Base-by-base conservation (phyloP, 495 filamentous ascomycete genomes). In the Polyplosphaeria fusca region DNA sequence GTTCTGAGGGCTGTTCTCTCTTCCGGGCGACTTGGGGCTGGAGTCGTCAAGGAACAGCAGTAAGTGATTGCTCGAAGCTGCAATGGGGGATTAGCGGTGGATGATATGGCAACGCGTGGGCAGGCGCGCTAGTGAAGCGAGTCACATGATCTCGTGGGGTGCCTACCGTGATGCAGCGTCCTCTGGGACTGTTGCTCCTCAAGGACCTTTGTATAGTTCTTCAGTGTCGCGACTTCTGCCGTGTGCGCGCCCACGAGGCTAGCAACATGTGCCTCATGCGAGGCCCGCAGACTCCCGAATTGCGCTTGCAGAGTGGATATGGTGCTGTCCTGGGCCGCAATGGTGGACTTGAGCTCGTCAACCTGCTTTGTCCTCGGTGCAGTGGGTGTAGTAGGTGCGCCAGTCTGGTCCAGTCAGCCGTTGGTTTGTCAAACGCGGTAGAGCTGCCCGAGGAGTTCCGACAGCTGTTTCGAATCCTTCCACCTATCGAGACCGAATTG, bases 211-310 rank as follows among this genome's bases (percentile, higher is more conserved):
- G 63, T 62, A 35, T 72, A 70, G 11, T 60, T 60, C 26, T 49
- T 61, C 3, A 68, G 49, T 2, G 58, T 60, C 24, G 61, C 62
- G 23, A 72, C 27, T 55, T 72, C 70, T 20, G 57, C 63, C 12
- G 47, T 42, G 42, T 72, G 70, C 18, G 70, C 54, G 5, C 64
- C 56, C 4, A 32, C 52, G 26, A 72, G 55, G 38, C 58, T 68
- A 16, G 43, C 28, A 27, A 72, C 48, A 42, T 72, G 64, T n/a
- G 60, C 60, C 41, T 71, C 68, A 35, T 72, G 70, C 27, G 67
- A 63, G 25, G 47, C 50, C 11, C 64, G 61, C 26, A 72, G 47
- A 39, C 28, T 46, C 13, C 41, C 39, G 41, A 71, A 58, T 42
- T 71, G 65, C 22, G 62, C 47, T 24, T 66, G 53, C 1, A 68